These are phyloP conservation scores for Heterococcus sp. DNA, from an alignment of 108 stramenopile species.

Conservation along the genomic window DNA sequence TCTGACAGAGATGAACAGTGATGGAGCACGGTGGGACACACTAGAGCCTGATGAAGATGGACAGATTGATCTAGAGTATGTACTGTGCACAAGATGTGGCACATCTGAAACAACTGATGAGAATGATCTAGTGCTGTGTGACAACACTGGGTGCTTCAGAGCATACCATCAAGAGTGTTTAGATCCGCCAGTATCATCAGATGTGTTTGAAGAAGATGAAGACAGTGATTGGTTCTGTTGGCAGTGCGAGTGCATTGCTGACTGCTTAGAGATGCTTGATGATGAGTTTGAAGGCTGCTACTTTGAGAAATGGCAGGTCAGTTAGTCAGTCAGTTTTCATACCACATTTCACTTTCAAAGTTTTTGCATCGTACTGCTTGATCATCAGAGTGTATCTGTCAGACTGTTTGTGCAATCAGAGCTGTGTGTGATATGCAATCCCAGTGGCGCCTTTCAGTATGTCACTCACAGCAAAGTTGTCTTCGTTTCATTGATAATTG, in stretches of 20 bases:
- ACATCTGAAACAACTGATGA: background rate
- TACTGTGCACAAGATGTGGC: slow-evolving; percentile 30
- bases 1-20: slow-evolving; percentile 28
- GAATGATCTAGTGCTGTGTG: slow-evolving; percentile 35
- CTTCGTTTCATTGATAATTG: too few species aligned
- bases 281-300: background rate
- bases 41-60: slow-evolving; percentile 36
- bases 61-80: slow-evolving; percentile 28
- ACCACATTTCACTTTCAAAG: too few species aligned
- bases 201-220: slow-evolving; percentile 10
- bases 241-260: slow-evolving; percentile 42
- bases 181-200: slow-evolving; percentile 13
- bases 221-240: slow-evolving; percentile 45
- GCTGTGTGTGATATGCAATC: too few species aligned
- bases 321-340: background rate
- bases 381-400: too few species aligned
- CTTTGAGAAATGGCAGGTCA: background rate
- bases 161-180: slow-evolving; percentile 42
- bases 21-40: slow-evolving; percentile 19
- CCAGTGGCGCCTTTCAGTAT: too few species aligned
- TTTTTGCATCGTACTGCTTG: too few species aligned
- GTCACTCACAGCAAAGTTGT: too few species aligned
- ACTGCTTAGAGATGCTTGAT: slow-evolving; percentile 34
- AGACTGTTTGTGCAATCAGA: too few species aligned
- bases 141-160: slow-evolving; percentile 38